Base-by-base conservation (phyloP, 768 basidiomycete species). In the Boletus eberwhitei region DNA sequence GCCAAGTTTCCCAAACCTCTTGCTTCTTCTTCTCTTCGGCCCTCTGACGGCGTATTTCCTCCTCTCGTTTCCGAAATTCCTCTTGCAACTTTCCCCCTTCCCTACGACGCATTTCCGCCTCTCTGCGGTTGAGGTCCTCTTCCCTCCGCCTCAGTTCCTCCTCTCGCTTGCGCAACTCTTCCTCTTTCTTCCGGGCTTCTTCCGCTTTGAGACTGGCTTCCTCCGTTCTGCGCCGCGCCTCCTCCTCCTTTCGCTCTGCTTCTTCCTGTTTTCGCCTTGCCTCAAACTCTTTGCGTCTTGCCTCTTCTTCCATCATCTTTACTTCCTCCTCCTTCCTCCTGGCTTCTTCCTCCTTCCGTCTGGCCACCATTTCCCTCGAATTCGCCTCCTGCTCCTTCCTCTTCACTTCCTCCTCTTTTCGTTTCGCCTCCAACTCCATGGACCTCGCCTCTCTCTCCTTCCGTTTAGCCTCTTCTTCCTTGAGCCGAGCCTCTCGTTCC, bases 21-120 rank as follows among this genome's bases (percentile, higher is more conserved):
- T 64, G 59, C 38, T 57, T 63, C 60, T 63, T 70, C 53, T 59
- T 72, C 21, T 71, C 73, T 31, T 73, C 61, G 58, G 69, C 26
- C 57, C 66, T 59, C 40, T 63, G 67, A 35, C 65, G 63, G 24
- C 67, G 66, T 24, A 64, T 73, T 13, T 70, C 66, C 46, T 67
- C 68, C 52, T 68, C 70, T 38, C 65, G 69, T 58, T 55, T 72
- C 45, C 62, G 64, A 50, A 69, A 66, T 12, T 66, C 66, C 0
- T 64, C 65, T 55, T 71, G 59, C 57, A 54, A 24, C 26, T 59
- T 66, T 48, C 61, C 70, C 17, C 62, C 67, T 31, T 65, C 65
- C 56, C 60, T 62, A 38, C 66, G 71, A 40, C 68, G 61, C 55
- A 65, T 62, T 16, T 73, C 71, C 44, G 66, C 60, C 55, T 68